Percentiles rank a stretch among this genome's conserved stretches.
Conservation (phyloP, 352 stramenopile genomes). For the Phytophthora rubi region DNA sequence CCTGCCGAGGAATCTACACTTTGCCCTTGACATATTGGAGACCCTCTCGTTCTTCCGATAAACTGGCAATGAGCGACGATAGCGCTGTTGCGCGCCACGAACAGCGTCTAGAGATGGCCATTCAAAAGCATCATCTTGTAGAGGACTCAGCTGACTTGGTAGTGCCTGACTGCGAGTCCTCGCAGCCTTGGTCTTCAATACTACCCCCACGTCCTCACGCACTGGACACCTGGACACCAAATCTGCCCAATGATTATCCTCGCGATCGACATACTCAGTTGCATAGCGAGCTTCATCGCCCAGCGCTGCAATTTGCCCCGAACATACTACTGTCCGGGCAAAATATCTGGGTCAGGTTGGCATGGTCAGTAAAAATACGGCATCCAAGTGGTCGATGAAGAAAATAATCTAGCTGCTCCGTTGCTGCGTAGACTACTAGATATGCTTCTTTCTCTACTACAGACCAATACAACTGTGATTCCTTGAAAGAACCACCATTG, state of each 20-base stretch:
- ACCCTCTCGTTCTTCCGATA: background rate
- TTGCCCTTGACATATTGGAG: too few species aligned
- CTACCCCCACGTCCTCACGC: background rate
- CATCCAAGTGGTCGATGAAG: background rate
- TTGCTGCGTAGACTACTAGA: background rate
- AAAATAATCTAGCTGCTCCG: background rate
- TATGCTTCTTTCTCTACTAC: background rate
- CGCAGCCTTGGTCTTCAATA: background rate
- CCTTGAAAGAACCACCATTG: background rate
- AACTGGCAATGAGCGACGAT: background rate
- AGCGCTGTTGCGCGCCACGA: too few species aligned
- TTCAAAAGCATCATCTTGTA: background rate
- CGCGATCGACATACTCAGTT: background rate
- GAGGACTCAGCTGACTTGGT: background rate
- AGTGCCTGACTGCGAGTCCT: background rate
- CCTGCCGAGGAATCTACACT: background rate
- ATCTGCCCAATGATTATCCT: background rate
- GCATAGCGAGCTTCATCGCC: slow-evolving; percentile 3
- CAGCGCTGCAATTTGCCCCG: slow-evolving; percentile 10
- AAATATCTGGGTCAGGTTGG: background rate
- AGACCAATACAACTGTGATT: background rate
- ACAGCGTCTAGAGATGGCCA: background rate
- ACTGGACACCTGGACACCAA: background rate
- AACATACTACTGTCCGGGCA: background rate
- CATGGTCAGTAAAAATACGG: background rate